Conservation (phyloP, 306 rosid species). For the Casuarina cunninghamiana region DNA sequence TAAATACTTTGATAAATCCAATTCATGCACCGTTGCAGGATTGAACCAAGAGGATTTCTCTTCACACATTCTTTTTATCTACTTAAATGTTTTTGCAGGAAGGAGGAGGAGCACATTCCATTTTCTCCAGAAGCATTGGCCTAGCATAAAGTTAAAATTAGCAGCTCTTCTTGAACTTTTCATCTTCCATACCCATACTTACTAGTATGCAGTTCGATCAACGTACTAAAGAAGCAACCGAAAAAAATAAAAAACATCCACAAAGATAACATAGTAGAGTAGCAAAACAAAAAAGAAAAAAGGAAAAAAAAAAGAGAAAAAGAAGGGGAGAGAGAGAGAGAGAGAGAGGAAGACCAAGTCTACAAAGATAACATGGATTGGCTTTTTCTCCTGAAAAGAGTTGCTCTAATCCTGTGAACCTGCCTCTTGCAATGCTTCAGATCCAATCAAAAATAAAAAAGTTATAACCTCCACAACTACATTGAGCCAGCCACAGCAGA, state of each 20-base stretch:
- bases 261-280: not conserved
- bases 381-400: not conserved
- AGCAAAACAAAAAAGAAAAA: too few relatives aligned
- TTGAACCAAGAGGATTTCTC: too few relatives aligned
- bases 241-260: not conserved
- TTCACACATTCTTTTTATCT: too few relatives aligned
- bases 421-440: not conserved
- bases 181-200: not conserved
- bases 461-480: not conserved
- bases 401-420: not conserved
- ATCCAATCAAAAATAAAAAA: not conserved
- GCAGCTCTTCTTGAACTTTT: not conserved
- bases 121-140: not conserved
- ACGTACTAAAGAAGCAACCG: not conserved
- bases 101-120: not conserved
- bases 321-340: too few relatives aligned
- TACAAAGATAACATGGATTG: not conserved
- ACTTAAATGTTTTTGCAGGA: too few relatives aligned
- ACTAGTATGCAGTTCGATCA: not conserved
- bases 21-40: too few relatives aligned
- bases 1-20: too few relatives aligned
- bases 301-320: too few relatives aligned
- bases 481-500: not conserved
- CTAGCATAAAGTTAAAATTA: not conserved
- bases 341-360: not conserved